phyloP scores from a whole-genome alignment of 805 yeast species.

The Brettanomyces bruxellensis region DNA sequence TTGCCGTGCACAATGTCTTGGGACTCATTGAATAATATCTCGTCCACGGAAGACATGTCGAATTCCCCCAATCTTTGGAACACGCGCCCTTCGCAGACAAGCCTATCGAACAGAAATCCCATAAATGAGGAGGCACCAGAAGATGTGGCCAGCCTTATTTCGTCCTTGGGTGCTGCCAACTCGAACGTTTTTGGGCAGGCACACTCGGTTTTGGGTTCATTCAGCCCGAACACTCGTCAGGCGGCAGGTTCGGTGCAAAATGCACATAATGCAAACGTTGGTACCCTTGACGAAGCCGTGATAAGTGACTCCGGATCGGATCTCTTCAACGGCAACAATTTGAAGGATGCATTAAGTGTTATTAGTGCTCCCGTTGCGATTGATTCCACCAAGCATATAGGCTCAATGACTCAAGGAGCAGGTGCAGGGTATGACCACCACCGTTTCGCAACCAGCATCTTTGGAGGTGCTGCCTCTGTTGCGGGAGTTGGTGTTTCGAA shows the following conservation, averaged over 20 bases:
- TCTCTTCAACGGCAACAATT: conserved; percentile 12
- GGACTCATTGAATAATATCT: conserved; percentile 3
- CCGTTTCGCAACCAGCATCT: conserved; percentile 25
- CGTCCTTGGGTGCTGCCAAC: conserved; percentile 20
- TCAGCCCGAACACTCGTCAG: conserved; percentile 2
- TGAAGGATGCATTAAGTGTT: conserved; percentile 23
- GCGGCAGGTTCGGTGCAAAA: neutral
- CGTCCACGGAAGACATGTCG: conserved; percentile 16
- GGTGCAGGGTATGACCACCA: conserved; percentile 16
- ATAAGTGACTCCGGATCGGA: conserved; percentile 26
- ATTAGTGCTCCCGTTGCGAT: conserved; percentile 23
- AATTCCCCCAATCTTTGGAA: conserved; percentile 21
- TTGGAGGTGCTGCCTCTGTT: conserved; percentile 54
- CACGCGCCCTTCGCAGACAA: conserved; percentile 7
- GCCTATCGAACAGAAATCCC: too few species aligned
- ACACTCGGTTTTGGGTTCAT: conserved; percentile 16
- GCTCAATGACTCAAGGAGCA: neutral
- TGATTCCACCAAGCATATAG: neutral
- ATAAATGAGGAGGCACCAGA: conserved; percentile 4
- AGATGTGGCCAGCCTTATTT: conserved; percentile 26
- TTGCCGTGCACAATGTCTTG: neutral
- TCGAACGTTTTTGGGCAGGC: conserved; percentile 16
- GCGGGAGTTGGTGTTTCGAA: conserved; percentile 32
- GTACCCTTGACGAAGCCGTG: conserved; percentile 17
- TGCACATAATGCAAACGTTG: conserved; percentile 3